phyloP scores from a whole-genome alignment of 306 rosid genomes.

The Prunus mume region DNA sequence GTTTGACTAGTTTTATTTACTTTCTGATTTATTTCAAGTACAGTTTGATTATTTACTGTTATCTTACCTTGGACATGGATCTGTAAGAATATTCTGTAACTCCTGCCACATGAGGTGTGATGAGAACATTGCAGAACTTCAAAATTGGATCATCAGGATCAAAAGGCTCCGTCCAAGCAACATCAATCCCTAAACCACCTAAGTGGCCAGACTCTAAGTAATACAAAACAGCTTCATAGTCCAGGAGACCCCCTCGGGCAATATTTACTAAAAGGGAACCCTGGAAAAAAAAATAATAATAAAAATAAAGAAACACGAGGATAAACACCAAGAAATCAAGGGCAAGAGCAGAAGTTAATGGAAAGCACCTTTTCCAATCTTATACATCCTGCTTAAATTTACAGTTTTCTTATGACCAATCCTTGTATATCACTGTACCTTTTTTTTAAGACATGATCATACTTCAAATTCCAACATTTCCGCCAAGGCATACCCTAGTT shows the following conservation, averaged over 20 bases:
- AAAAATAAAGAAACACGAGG: neutral
- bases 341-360: neutral
- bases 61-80: conserved; percentile 74
- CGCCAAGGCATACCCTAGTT: too few relatives aligned
- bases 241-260: conserved; percentile 69
- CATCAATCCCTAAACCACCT: conserved; percentile 88
- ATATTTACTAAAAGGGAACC: conserved; percentile 79
- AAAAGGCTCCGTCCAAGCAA: conserved; percentile 90
- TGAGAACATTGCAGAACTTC: conserved; percentile 61
- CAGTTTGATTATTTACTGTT: neutral
- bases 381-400: neutral
- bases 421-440: too few relatives aligned
- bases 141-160: conserved; percentile 69
- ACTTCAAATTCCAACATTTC: too few relatives aligned
- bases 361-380: neutral
- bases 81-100: conserved; percentile 76
- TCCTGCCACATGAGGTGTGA: conserved; percentile 92
- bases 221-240: conserved; percentile 56
- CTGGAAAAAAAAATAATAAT: conserved; percentile 27
- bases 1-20: neutral
- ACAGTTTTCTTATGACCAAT: neutral
- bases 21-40: too few relatives aligned
- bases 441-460: too few relatives aligned
- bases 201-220: conserved; percentile 65
- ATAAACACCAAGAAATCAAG: neutral